phyloP scores from a whole-genome alignment of 1,284 basidiomycete species.

The Ceratobasidium sp. region DNA sequence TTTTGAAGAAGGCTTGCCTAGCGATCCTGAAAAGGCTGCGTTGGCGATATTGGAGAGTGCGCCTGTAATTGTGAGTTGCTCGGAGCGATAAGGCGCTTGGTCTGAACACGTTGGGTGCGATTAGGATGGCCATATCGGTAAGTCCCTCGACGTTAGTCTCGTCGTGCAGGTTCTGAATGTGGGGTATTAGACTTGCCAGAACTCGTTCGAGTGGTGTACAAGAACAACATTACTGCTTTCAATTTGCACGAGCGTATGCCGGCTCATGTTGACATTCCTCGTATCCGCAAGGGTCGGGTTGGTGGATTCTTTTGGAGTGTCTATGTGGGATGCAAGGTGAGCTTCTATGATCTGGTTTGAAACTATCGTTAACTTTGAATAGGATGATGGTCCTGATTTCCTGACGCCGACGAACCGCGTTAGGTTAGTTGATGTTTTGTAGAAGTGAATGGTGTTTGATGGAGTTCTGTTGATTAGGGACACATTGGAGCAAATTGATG shows the following conservation, averaged over 20 bases:
- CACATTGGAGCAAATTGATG: constrained; percentile 94
- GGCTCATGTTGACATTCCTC: constrained; percentile 85
- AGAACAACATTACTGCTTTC: constrained; percentile 77
- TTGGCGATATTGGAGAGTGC: constrained; percentile 61
- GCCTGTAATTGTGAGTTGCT: constrained; percentile 70
- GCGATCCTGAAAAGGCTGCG: constrained; percentile 66
- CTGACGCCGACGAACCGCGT: constrained; percentile 77
- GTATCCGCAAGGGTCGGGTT: constrained; percentile 75
- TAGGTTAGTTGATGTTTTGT: constrained; percentile 54
- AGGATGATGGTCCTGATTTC: constrained; percentile 69
- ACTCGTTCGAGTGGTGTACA: constrained; percentile 62
- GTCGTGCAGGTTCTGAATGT: not conserved
- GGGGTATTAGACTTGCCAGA: constrained; percentile 69
- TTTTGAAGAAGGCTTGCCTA: constrained; percentile 53
- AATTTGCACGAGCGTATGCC: constrained; percentile 65
- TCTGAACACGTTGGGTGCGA: no score
- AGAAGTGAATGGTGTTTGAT: constrained; percentile 1
- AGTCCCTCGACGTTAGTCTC: constrained; percentile 37
- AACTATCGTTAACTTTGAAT: constrained; percentile 81
- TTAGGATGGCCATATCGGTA: constrained; percentile 80
- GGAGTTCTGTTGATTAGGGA: constrained; percentile 58
- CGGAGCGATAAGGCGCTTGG: no score
- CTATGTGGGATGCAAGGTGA: constrained; percentile 61
- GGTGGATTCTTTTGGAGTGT: constrained; percentile 92
- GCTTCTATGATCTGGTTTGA: constrained; percentile 73